Evolutionary conservation across 305 asterid genomes (phyloP).

Genomic region (Petunia hybrid): DNA sequence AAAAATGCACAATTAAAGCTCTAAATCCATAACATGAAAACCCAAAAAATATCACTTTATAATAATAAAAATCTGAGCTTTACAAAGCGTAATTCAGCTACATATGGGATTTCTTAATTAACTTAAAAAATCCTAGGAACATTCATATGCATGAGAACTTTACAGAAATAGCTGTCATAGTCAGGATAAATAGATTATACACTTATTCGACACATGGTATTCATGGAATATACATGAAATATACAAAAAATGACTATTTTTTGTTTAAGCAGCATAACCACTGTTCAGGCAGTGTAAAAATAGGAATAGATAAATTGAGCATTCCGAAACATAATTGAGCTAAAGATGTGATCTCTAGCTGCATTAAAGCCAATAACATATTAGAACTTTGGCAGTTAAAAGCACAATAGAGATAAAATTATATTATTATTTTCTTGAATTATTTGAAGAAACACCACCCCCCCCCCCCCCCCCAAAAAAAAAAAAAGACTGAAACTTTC

Average conservation of each 20-base stretch:
- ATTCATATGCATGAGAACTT: neutral
- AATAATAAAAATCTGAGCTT: neutral
- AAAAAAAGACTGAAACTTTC: neutral
- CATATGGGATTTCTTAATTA: neutral
- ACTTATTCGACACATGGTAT: too few species aligned
- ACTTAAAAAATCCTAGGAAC: neutral
- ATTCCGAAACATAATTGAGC: slow-evolving; percentile 14
- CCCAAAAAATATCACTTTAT: neutral
- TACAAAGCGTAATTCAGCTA: neutral
- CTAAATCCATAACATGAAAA: neutral
- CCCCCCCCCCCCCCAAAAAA: too few species aligned
- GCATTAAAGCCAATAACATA: slow-evolving; percentile 2
- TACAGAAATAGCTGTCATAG: too few species aligned
- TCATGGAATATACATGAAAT: too few species aligned
- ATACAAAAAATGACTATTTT: too few species aligned
- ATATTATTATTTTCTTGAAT: neutral
- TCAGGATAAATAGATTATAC: too few species aligned
- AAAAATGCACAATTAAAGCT: slow-evolving; percentile 15
- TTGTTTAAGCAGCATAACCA: too few species aligned
- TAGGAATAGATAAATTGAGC: neutral
- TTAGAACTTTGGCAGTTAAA: neutral
- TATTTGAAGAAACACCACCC: slow-evolving; percentile 11
- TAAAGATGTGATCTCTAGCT: neutral
- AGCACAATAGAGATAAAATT: slow-evolving; percentile 19
- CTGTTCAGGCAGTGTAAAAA: too few species aligned